phyloP scores from a whole-genome alignment of 1,284 basidiomycete species.

The Ganoderma lucidum region DNA sequence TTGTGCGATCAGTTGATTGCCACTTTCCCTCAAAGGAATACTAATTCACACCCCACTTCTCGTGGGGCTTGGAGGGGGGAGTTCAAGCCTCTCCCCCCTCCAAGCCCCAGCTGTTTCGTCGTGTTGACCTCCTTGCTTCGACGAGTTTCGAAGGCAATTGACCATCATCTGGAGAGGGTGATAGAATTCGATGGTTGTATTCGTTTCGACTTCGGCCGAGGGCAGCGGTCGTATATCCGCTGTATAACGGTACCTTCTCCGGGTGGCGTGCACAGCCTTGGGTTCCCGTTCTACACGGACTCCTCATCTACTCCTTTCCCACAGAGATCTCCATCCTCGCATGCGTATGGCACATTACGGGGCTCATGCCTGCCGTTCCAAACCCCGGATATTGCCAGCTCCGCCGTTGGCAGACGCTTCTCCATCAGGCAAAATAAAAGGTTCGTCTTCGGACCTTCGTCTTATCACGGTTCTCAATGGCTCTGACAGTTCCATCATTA shows the following conservation, averaged over 20 bases:
- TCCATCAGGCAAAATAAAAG: neutral
- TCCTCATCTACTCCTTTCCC: neutral
- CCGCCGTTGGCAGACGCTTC: neutral
- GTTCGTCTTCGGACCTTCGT: neutral
- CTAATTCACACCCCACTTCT: neutral
- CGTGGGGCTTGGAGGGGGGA: neutral
- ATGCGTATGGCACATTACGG: neutral
- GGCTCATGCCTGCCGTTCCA: neutral
- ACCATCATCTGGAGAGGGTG: neutral
- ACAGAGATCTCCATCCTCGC: neutral
- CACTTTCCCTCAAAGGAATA: neutral
- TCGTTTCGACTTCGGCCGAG: neutral
- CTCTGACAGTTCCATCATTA: constrained; percentile 12
- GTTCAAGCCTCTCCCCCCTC: neutral
- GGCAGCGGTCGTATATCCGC: neutral
- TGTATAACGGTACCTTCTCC: neutral
- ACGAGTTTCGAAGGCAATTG: neutral
- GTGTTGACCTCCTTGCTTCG: neutral
- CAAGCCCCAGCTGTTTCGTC: neutral
- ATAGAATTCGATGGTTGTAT: neutral
- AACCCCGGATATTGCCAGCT: neutral
- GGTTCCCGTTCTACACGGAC: neutral
- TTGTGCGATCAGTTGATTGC: constrained; percentile 2
- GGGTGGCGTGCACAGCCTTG: constrained; percentile 4
- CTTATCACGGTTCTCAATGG: constrained; percentile 2